Evolutionary conservation across 2,329 filamentous ascomycete species (phyloP).

Genomic region (Colletotrichum plurivorum): DNA sequence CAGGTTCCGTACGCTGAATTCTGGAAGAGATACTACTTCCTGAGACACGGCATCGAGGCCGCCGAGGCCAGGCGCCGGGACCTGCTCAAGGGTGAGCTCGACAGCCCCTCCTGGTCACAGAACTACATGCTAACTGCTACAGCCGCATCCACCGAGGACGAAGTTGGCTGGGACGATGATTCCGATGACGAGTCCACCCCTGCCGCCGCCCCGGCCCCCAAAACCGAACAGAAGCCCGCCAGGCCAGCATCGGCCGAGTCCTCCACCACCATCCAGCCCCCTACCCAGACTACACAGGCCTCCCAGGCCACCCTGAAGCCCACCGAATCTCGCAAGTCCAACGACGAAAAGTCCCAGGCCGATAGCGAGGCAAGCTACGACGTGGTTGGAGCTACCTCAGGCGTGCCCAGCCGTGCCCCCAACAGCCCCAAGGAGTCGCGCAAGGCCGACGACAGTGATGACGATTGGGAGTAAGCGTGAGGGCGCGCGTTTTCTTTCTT

Average conservation of each 20-base stretch:
- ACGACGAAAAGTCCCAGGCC: slow-evolving; percentile 90
- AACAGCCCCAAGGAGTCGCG: slow-evolving; percentile 72
- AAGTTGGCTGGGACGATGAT: slow-evolving; percentile 77
- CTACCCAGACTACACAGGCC: slow-evolving; percentile 45
- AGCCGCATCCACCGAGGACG: slow-evolving; percentile 80
- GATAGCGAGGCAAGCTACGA: slow-evolving; percentile 98
- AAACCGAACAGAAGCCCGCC: slow-evolving; percentile 46
- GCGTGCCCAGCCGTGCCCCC: slow-evolving; percentile 83
- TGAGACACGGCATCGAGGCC: slow-evolving; percentile 92
- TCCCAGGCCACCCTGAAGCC: slow-evolving; percentile 67
- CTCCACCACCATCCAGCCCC: slow-evolving; percentile 73
- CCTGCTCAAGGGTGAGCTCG: slow-evolving; percentile 84
- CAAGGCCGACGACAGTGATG: slow-evolving; percentile 74
- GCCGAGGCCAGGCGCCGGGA: slow-evolving; percentile 92
- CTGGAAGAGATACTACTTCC: slow-evolving; percentile 96
- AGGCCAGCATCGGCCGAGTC: slow-evolving; percentile 68
- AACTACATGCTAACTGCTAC: slow-evolving; percentile 40
- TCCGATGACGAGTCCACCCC: slow-evolving; percentile 49
- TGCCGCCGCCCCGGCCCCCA: slow-evolving; percentile 47
- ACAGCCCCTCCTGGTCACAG: not conserved
- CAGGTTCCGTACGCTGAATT: slow-evolving; percentile 90
- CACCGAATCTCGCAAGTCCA: slow-evolving; percentile 78
- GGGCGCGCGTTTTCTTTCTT: slow-evolving; percentile 20
- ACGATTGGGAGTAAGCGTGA: slow-evolving; percentile 78
- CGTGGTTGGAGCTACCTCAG: slow-evolving; percentile 84